A percentile compares a stretch with the other conserved stretches of the same genome.
These are phyloP conservation scores for Trichosporon faecale DNA, from an alignment of 1,284 basidiomycete species.

Conservation along the genomic window DNA sequence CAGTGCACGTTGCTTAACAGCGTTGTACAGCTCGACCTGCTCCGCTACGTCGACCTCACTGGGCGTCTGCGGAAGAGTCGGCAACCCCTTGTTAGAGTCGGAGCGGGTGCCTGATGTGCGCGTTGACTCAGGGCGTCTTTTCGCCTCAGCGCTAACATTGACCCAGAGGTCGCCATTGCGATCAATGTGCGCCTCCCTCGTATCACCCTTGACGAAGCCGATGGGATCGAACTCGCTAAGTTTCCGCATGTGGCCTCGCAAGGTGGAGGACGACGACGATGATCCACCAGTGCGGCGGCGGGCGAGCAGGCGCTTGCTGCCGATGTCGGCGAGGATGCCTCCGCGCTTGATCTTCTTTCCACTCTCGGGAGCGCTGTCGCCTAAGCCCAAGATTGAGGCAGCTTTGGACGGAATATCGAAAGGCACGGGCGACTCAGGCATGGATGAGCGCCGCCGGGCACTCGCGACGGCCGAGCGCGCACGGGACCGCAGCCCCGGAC, in stretches of 20 bases:
- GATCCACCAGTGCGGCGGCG: not conserved
- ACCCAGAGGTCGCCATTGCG: not conserved
- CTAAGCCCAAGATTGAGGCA: not conserved
- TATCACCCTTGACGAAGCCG: not conserved
- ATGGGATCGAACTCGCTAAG: not conserved
- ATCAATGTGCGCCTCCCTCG: not conserved
- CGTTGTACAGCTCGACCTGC: slow-evolving; percentile 2
- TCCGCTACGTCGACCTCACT: not conserved
- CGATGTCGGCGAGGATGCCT: not conserved
- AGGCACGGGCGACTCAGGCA: not conserved
- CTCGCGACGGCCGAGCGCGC: not conserved
- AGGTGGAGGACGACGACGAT: not conserved
- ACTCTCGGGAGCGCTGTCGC: not conserved
- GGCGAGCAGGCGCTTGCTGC: not conserved
- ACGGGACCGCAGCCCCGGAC: not conserved
- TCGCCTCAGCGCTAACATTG: slow-evolving; percentile 1
- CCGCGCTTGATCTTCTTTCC: not conserved
- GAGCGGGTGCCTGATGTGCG: not conserved
- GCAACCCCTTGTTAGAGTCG: not conserved
- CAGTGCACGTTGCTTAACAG: not conserved
- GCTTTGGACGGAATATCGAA: slow-evolving; percentile 1
- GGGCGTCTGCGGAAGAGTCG: not conserved
- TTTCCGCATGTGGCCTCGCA: slow-evolving; percentile 1
- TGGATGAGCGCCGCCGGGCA: not conserved
- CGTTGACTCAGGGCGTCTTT: not conserved